Evolutionary conservation across 2,329 filamentous ascomycete species (phyloP).

Genomic region (Penicillium olsonii): DNA sequence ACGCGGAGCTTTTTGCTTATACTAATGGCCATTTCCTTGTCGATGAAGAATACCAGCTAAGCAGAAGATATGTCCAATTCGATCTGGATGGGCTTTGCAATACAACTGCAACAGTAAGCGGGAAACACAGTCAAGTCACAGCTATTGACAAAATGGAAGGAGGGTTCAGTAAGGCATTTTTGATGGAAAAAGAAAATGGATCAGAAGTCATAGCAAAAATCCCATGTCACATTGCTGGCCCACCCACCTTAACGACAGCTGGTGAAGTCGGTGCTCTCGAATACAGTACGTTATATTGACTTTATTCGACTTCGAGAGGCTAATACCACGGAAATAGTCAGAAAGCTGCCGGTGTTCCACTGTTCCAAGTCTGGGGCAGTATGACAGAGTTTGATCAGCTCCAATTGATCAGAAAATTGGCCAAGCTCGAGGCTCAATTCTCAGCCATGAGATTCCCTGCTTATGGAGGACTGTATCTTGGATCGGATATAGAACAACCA

Average conservation of each 20-base stretch:
- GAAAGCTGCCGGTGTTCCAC: slow-evolving; percentile 31
- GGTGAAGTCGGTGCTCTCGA: slow-evolving; percentile 34
- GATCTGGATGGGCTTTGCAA: slow-evolving; percentile 26
- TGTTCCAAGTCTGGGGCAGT: slow-evolving; percentile 32
- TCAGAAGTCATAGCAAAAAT: slow-evolving; percentile 36
- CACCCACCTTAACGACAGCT: slow-evolving; percentile 28
- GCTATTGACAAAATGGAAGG: slow-evolving; percentile 31
- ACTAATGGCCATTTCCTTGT: slow-evolving; percentile 33
- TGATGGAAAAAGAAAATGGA: slow-evolving; percentile 30
- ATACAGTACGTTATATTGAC: slow-evolving; percentile 19
- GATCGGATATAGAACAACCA: slow-evolving; percentile 8
- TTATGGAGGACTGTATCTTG: slow-evolving; percentile 29
- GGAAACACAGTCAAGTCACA: slow-evolving; percentile 13
- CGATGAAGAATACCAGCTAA: slow-evolving; percentile 26
- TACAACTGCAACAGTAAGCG: slow-evolving; percentile 15
- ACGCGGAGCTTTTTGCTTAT: slow-evolving; percentile 27
- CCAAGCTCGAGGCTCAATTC: slow-evolving; percentile 24
- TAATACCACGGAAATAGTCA: slow-evolving; percentile 14
- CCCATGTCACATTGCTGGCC: slow-evolving; percentile 33
- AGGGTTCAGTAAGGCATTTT: slow-evolving; percentile 35
- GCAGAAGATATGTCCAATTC: slow-evolving; percentile 26
- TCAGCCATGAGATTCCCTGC: slow-evolving; percentile 21
- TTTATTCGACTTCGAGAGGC: slow-evolving; percentile 1
- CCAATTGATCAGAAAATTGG: slow-evolving; percentile 25
- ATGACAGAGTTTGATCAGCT: slow-evolving; percentile 31